phyloP scores from a whole-genome alignment of 2,329 filamentous ascomycete species.

The Cryphonectria radicalis region DNA sequence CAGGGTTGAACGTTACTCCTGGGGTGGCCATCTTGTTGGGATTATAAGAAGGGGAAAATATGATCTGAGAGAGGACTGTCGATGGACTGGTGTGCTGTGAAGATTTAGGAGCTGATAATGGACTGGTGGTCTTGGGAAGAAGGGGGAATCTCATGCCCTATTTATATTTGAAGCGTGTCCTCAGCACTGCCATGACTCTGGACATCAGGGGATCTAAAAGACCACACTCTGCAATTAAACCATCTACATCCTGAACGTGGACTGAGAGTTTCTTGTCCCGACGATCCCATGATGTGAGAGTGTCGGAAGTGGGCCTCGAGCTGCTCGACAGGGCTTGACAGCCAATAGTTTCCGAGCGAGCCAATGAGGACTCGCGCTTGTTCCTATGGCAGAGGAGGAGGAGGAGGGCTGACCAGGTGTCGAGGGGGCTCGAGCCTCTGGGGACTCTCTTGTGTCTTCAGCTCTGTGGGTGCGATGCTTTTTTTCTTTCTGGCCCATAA shows the following conservation, averaged over 20 bases:
- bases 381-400: not conserved
- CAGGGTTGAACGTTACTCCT: constrained; percentile 28
- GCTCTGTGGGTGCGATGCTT: not conserved
- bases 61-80: not conserved
- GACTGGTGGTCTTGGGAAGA: not conserved
- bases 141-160: not conserved
- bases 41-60: not conserved
- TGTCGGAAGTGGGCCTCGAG: not conserved
- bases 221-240: not conserved
- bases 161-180: not conserved
- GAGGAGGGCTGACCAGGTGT: not conserved
- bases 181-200: not conserved
- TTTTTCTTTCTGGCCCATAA: too few relatives aligned
- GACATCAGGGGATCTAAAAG: not conserved
- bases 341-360: constrained; percentile 3
- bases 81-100: not conserved
- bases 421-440: not conserved
- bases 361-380: not conserved
- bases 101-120: too few relatives aligned
- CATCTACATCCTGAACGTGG: not conserved
- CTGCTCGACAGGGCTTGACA: not conserved
- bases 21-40: not conserved
- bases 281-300: not conserved
- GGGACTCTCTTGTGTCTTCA: not conserved
- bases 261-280: not conserved